Evolutionary conservation across 2,329 filamentous ascomycete genomes (phyloP).

Genomic region (Pestalotiopsis sp.): DNA sequence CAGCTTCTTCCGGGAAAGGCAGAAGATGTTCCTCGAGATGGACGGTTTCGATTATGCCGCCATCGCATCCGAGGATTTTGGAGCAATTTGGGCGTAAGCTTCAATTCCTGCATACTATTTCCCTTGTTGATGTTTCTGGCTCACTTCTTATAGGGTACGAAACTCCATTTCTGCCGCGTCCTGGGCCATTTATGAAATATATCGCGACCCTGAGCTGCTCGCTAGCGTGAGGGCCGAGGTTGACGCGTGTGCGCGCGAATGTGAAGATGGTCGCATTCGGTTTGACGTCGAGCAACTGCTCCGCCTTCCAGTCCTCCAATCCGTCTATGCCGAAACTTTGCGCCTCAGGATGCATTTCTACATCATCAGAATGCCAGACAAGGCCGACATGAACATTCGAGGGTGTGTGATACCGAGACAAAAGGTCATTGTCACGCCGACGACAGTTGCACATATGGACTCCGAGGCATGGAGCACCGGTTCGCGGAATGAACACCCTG

Average conservation of each 20-base stretch:
- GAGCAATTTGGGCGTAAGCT: slow-evolving; percentile 20
- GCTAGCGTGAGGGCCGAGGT: slow-evolving; percentile 20
- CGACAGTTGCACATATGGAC: slow-evolving; percentile 18
- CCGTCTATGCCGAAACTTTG: slow-evolving; percentile 22
- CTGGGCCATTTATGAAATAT: slow-evolving; percentile 26
- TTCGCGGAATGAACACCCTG: slow-evolving; percentile 16
- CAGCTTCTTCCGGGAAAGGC: slow-evolving; percentile 17
- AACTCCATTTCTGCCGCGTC: slow-evolving; percentile 22
- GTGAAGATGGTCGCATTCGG: slow-evolving; percentile 16
- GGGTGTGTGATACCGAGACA: slow-evolving; percentile 18
- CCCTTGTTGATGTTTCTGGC: not conserved
- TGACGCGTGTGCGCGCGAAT: slow-evolving; percentile 17
- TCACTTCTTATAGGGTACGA: slow-evolving; percentile 19
- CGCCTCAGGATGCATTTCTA: slow-evolving; percentile 20
- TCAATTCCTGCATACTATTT: not conserved
- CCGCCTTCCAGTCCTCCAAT: slow-evolving; percentile 19
- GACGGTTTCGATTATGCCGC: slow-evolving; percentile 17
- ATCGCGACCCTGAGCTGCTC: slow-evolving; percentile 24
- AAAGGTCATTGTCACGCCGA: slow-evolving; percentile 16
- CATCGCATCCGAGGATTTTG: slow-evolving; percentile 19
- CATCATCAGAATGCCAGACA: slow-evolving; percentile 16
- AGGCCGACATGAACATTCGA: slow-evolving; percentile 18
- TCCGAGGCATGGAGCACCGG: slow-evolving; percentile 21
- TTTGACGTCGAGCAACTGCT: slow-evolving; percentile 21
- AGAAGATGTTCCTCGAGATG: slow-evolving; percentile 15